phyloP scores from a whole-genome alignment of 2,329 filamentous ascomycete genomes.

The Parascedosporium putredinis region DNA sequence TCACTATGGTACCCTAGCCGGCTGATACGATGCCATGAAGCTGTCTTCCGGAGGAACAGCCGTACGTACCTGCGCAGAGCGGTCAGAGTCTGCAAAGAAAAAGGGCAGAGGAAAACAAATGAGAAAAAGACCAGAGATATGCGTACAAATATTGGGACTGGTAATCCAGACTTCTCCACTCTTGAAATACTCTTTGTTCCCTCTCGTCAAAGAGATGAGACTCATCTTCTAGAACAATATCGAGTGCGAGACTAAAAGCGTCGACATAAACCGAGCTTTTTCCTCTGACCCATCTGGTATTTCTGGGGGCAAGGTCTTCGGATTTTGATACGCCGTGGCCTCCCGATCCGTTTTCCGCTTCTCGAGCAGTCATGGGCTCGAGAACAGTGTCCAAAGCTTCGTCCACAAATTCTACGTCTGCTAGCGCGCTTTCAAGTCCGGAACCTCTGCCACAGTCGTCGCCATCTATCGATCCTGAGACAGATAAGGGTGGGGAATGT shows the following conservation, averaged over 20 bases:
- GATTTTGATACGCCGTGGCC: not conserved
- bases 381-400: conserved; percentile 22
- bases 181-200: conserved; percentile 65
- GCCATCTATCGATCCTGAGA: not conserved
- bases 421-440: not conserved
- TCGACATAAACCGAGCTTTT: conserved; percentile 92
- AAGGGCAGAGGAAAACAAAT: too few relatives aligned
- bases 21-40: conserved; percentile 77
- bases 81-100: not conserved
- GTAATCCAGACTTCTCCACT: conserved; percentile 66
- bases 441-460: not conserved
- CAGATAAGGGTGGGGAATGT: not conserved
- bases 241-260: conserved; percentile 85
- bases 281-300: conserved; percentile 64
- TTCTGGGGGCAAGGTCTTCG: conserved; percentile 10
- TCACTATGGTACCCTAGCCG: conserved; percentile 73
- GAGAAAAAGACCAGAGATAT: too few relatives aligned
- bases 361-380: too few relatives aligned
- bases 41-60: conserved; percentile 83
- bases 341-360: conserved; percentile 25
- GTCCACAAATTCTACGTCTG: conserved; percentile 34
- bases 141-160: conserved; percentile 82
- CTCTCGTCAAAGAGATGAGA: conserved; percentile 73
- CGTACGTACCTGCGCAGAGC: conserved; percentile 64
- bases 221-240: conserved; percentile 84